Percentiles rank a stretch among this genome's conserved stretches.
Evolutionary conservation across 106 monocot species (phyloP).

Genomic region (Apostasia ramifera): DNA sequence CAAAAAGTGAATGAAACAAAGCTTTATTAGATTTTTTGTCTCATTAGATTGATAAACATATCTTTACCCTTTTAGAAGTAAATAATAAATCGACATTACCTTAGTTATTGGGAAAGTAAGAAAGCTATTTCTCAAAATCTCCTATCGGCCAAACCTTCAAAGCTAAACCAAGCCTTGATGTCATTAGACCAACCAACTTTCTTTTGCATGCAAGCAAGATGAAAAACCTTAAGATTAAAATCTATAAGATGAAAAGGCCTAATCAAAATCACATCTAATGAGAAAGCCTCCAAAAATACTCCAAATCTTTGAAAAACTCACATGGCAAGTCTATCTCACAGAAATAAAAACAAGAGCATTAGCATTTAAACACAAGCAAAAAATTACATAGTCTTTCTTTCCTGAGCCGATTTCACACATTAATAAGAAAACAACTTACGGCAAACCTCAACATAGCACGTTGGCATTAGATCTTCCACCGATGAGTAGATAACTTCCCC

Average conservation of each 20-base stretch:
- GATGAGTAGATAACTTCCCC: not conserved
- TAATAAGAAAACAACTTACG: no score
- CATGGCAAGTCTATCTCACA: no score
- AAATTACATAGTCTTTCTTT: no score
- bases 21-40: not conserved
- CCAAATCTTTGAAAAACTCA: not conserved
- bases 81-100: slow-evolving; percentile 3
- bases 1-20: not conserved
- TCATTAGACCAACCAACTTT: not conserved
- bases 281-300: not conserved
- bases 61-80: not conserved
- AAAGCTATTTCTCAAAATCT: not conserved
- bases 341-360: not conserved
- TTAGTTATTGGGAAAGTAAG: not conserved
- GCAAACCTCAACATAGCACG: not conserved
- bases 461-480: slow-evolving; percentile 1
- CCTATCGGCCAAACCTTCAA: not conserved
- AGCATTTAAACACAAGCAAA: no score
- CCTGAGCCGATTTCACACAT: not conserved
- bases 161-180: not conserved
- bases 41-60: not conserved
- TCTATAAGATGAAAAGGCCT: no score
- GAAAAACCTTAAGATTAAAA: not conserved
- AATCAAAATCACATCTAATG: not conserved
- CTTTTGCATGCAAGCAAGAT: not conserved